Evolutionary conservation across 78 protist genomes (phyloP), one percentile per base, ranked within the genome.

Genomic region (Speleostelium caveatum): DNA sequence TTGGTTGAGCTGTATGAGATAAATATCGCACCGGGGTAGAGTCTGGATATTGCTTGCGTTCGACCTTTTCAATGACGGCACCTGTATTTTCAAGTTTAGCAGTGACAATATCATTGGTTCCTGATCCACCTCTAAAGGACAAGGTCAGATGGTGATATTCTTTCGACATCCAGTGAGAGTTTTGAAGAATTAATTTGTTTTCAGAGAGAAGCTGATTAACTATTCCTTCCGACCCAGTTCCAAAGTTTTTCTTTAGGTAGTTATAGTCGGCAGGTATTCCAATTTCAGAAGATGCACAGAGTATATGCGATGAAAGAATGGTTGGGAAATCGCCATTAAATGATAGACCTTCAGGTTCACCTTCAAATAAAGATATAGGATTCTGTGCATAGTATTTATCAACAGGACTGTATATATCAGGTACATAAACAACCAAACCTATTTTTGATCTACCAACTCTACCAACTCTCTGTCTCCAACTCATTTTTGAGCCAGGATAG

Each of bases 401-500:
- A 4, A 68, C 19, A 24, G 89, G 89, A 19, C 73, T 67, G 33
- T 76, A 63, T 4, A 22, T 22, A 24, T 53, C 55, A 5, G 89
- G 89, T 17, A 80, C 56, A 51, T 60, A 80, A 1, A 80, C 7
- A 17, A 80, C 89, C 5, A 80, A 14, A 24, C 89, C 89, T 6
- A 38, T n/a, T 35, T 68, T 80, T 22, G 89, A 67, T 67, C 89
- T 36, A 28, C 89, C 89, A 26, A 80, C 89, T 30, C 89, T 32
- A 56, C 89, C 89, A 53, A 80, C 45, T 26, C 89, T 35, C 45
- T 80, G 89, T 41, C 56, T 65, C 89, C 89, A 80, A 56, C 77
- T 67, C 94, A 87, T 76, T 36, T 60, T 75, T 6, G 87, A 75
- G 56, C 94, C 94, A 0, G 94, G 94, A 59, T 87, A 87, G 10